Percentiles rank a stretch among this genome's conserved stretches.
These are phyloP conservation scores for Maudiozyma humilis DNA, from an alignment of 1,139 yeast genomes.

Conservation along the genomic window DNA sequence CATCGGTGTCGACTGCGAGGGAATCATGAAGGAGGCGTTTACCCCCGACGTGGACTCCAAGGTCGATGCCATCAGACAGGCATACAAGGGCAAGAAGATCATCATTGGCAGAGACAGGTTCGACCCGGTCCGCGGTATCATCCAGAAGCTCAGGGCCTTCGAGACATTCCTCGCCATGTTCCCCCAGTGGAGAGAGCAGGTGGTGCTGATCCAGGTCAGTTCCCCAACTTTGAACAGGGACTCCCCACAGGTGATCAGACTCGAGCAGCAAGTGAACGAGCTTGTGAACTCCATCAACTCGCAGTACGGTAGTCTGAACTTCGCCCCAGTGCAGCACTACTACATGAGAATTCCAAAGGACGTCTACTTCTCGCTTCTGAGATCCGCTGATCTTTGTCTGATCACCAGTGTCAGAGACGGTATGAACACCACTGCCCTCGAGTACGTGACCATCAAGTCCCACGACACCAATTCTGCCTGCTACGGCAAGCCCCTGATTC, in stretches of 20 bases:
- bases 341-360: conserved; percentile 83
- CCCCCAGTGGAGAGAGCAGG: conserved; percentile 86
- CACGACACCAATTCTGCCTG: conserved; percentile 33
- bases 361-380: conserved; percentile 78
- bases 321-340: conserved; percentile 81
- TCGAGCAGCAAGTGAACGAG: conserved; percentile 75
- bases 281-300: conserved; percentile 73
- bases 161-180: conserved; percentile 77
- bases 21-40: conserved; percentile 52
- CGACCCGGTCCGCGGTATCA: conserved; percentile 74
- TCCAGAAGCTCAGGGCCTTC: conserved; percentile 73
- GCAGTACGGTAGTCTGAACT: conserved; percentile 69
- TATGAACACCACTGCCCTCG: conserved; percentile 90
- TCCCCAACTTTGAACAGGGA: conserved; percentile 43
- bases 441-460: conserved; percentile 83
- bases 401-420: conserved; percentile 92
- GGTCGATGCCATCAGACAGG: conserved; percentile 47
- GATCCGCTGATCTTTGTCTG: conserved; percentile 84
- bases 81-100: conserved; percentile 67
- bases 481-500: conserved; percentile 59
- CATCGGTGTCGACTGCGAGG: conserved; percentile 72
- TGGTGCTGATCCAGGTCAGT: conserved; percentile 85
- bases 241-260: conserved; percentile 31
- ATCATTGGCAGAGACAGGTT: conserved; percentile 79
- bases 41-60: conserved; percentile 38